A percentile compares a stretch with the other conserved stretches of the same genome.
These are phyloP conservation scores for Claviceps citrina DNA, from an alignment of 2,329 filamentous ascomycete species.

Conservation along the genomic window DNA sequence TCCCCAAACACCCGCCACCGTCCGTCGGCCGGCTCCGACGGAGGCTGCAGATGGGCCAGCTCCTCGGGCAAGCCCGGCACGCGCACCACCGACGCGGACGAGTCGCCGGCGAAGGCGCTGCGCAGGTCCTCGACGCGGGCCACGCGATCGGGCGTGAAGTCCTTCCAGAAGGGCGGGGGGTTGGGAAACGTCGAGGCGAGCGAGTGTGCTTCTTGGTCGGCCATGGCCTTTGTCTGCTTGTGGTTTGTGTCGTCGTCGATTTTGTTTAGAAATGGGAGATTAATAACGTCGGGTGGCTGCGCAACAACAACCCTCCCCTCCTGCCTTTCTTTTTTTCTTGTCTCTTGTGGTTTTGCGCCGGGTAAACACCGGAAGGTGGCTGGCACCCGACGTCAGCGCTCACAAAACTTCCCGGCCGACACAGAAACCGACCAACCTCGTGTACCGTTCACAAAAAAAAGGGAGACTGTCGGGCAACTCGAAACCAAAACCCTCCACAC, in stretches of 20 bases:
- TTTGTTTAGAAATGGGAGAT: too few relatives aligned
- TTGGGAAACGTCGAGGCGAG: slow-evolving; percentile 60
- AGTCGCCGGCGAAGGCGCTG: slow-evolving; percentile 20
- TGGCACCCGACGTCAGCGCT: slow-evolving; percentile 16
- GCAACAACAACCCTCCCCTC: too few relatives aligned
- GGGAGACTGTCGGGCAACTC: too few relatives aligned
- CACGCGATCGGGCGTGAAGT: slow-evolving; percentile 67
- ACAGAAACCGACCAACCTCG: too few relatives aligned
- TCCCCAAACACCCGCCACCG: slow-evolving; percentile 63
- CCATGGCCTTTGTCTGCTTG: slow-evolving; percentile 39
- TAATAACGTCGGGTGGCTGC: too few relatives aligned
- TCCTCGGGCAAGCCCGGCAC: slow-evolving; percentile 47
- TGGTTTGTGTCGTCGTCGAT: too few relatives aligned
- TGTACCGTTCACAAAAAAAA: too few relatives aligned
- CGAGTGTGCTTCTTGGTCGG: slow-evolving; percentile 32
- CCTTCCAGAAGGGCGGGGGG: slow-evolving; percentile 78
- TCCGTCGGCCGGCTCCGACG: slow-evolving; percentile 54
- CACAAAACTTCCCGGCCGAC: too few relatives aligned
- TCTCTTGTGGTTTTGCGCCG: slow-evolving; percentile 5
- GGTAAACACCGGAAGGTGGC: slow-evolving; percentile 7
- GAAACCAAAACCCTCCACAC: too few relatives aligned
- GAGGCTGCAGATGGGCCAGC: slow-evolving; percentile 66
- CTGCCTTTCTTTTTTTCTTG: too few relatives aligned
- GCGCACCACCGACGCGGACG: slow-evolving; percentile 16
- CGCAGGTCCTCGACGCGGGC: slow-evolving; percentile 34